Base-by-base conservation (phyloP, 1,284 basidiomycete genomes). In the Trametes sp. region DNA sequence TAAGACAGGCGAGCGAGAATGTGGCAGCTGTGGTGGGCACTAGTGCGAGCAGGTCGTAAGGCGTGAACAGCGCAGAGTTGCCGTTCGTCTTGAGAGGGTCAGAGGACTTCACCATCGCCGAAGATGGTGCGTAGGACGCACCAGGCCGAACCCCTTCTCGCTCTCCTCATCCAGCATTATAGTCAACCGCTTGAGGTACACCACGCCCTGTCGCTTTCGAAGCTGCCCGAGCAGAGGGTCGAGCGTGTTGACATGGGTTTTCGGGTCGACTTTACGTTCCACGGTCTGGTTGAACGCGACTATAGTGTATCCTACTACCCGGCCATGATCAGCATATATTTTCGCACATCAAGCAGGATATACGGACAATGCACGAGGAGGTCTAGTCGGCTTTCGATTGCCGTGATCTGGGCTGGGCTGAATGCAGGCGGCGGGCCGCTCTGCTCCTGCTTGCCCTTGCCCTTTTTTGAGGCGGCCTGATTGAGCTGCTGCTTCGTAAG, bases 141-240 rank as follows among this genome's bases (percentile, higher is more conserved):
- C 91, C 72, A 94, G 72, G 35, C 90, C 91, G 69, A 90, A 92
- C 0, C 91, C 90, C 72, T 92, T 92, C 72, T 94, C 92, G 68
- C 90, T 91, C 41, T 88, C 89, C 68, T 90, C 85, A 64, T 93
- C 89, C 13, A 93, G 78, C 5, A 89, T 78, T 44, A 94, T 87
- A 13, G 87, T 92, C 57, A 93, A 72, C 44, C 92, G 79, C 71
- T 89, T 92, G 53, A 94, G 75, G 65, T 83, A 85, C 1, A 89
- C 74, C 41, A 92, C 75, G 1, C 87, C 87, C 1, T 78, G 72
- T 51, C 90, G 80, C 31, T 78, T 77, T 65, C 82, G 83, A 24
- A 92, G 75, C 61, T 82, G 82, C 21, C 76, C 68, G 4, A 91
- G 70, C 2, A 94, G 73, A 5, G 73, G 72, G 57, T 87, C 80